Conservation (phyloP, 331 rosid species). For the Quercus phellos region DNA sequence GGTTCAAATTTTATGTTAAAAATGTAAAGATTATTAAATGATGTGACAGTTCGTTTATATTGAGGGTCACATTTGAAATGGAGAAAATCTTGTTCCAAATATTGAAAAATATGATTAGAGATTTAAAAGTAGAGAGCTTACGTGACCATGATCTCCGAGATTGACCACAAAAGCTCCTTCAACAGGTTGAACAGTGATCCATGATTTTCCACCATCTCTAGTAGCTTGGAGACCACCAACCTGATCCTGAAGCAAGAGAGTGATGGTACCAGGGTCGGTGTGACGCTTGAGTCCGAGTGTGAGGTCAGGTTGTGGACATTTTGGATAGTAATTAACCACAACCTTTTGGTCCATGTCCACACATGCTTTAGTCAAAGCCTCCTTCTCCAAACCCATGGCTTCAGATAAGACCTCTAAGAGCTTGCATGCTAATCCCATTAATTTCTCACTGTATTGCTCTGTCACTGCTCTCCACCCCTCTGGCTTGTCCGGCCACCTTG, state of each 20-base stretch:
- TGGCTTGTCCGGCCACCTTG: constrained; percentile 84
- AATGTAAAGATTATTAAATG: too few species aligned
- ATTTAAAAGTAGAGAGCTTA: constrained; percentile 28
- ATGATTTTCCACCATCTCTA: constrained; percentile 56
- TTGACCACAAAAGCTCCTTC: constrained; percentile 89
- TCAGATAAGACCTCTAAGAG: constrained; percentile 69
- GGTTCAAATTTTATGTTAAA: too few species aligned
- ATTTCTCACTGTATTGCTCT: constrained; percentile 58
- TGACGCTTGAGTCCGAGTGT: constrained; percentile 84
- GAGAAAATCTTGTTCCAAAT: too few species aligned
- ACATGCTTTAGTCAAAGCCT: constrained; percentile 68
- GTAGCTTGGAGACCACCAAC: constrained; percentile 97
- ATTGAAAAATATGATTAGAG: too few species aligned
- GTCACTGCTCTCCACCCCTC: constrained; percentile 62
- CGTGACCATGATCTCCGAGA: constrained; percentile 91
- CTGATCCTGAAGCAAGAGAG: constrained; percentile 78
- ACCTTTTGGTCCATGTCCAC: constrained; percentile 88
- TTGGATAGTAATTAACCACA: constrained; percentile 75
- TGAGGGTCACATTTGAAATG: too few species aligned
- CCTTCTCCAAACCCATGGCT: constrained; percentile 85
- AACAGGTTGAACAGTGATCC: constrained; percentile 89
- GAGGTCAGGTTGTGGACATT: constrained; percentile 85
- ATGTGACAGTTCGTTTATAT: too few species aligned
- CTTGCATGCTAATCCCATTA: constrained; percentile 70
- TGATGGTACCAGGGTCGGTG: constrained; percentile 88